Conservation (phyloP, 495 filamentous ascomycete species). For the Penicillium malachiteum region DNA sequence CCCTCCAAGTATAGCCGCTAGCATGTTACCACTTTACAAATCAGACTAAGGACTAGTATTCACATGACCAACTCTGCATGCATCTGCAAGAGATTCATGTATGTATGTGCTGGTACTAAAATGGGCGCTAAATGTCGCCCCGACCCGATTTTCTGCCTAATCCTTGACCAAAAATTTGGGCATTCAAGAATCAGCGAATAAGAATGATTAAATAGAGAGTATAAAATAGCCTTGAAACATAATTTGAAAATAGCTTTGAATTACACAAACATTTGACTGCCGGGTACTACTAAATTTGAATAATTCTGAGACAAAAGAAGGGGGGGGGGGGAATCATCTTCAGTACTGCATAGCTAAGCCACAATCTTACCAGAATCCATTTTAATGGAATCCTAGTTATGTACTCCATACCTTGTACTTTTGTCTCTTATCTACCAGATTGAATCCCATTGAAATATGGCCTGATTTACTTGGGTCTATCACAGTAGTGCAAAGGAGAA, state of each 20-base stretch:
- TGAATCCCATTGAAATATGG: neutral
- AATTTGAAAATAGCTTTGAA: too few species aligned
- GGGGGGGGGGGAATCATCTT: too few species aligned
- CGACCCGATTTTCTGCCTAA: slow-evolving; percentile 19
- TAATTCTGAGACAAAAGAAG: too few species aligned
- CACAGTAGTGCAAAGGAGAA: neutral
- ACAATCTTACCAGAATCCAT: too few species aligned
- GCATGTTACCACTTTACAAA: neutral
- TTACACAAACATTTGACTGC: too few species aligned
- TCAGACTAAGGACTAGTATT: neutral
- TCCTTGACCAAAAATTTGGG: slow-evolving; percentile 14
- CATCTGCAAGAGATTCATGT: slow-evolving; percentile 32
- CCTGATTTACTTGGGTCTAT: neutral
- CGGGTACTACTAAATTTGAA: too few species aligned
- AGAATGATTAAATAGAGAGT: neutral
- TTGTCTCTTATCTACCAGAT: neutral
- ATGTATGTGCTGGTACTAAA: slow-evolving; percentile 18
- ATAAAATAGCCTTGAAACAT: neutral
- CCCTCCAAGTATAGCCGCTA: neutral
- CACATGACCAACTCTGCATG: slow-evolving; percentile 48
- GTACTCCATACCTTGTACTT: neutral
- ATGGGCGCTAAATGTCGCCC: slow-evolving; percentile 19
- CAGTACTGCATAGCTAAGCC: too few species aligned
- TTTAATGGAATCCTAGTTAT: too few species aligned
- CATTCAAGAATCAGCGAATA: slow-evolving; percentile 7